Evolutionary conservation across 805 yeast species (phyloP).

Genomic region (Ogataea naganishii): DNA sequence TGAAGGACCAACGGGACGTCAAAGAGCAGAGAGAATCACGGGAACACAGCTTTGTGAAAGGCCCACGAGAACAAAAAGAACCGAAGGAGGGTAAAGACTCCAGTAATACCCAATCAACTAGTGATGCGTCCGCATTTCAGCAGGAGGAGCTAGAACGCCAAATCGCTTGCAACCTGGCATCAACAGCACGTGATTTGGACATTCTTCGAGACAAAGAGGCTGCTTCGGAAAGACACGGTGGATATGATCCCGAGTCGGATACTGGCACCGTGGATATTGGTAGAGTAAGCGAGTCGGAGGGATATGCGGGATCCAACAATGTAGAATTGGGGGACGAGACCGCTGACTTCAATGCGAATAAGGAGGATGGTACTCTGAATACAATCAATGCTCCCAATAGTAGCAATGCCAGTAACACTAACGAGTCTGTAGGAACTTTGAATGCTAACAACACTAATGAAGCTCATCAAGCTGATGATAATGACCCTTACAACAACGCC

Average conservation of each 20-base stretch:
- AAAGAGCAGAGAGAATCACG: slow-evolving; percentile 1
- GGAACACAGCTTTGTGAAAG: too few species aligned
- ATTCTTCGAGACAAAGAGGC: slow-evolving; percentile 21
- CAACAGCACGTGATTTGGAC: slow-evolving; percentile 17
- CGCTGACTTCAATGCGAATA: too few species aligned
- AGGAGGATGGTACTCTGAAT: too few species aligned
- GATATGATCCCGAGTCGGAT: too few species aligned
- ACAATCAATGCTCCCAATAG: slow-evolving; percentile 1
- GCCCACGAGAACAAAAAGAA: too few species aligned
- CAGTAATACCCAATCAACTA: slow-evolving; percentile 1
- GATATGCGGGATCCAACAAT: too few species aligned
- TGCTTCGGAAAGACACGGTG: too few species aligned
- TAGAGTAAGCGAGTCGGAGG: too few species aligned
- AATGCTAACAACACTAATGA: slow-evolving; percentile 7
- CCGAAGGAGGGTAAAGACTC: not conserved
- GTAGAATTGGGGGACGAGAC: too few species aligned
- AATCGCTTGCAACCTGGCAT: slow-evolving; percentile 14
- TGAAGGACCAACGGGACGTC: not conserved
- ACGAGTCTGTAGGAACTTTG: not conserved
- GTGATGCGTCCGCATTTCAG: too few species aligned
- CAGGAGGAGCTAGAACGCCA: slow-evolving; percentile 19
- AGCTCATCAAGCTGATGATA: slow-evolving; percentile 9
- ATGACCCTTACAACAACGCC: slow-evolving; percentile 7
- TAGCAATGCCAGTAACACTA: not conserved
- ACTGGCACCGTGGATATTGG: too few species aligned